phyloP scores from a whole-genome alignment of 805 yeast genomes.

The Yarrowia alimentaria region DNA sequence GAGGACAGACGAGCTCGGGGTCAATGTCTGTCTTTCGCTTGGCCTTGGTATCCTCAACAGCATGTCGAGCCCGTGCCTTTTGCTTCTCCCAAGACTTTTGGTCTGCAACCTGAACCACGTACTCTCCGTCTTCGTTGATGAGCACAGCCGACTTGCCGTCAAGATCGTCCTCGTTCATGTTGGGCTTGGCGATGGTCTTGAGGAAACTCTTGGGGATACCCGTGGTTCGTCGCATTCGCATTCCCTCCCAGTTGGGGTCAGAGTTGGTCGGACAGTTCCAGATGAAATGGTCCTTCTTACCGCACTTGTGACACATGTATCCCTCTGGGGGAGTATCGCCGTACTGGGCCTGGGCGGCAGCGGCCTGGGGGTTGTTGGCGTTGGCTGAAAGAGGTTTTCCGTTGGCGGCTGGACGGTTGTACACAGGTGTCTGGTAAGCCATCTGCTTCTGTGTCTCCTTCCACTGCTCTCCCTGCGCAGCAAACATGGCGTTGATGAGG shows the following conservation, averaged over 20 bases:
- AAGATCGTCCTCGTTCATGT: slow-evolving; percentile 49
- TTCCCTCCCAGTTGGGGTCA: slow-evolving; percentile 93
- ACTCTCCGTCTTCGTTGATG: slow-evolving; percentile 93
- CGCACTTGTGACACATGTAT: slow-evolving; percentile 94
- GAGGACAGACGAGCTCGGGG: slow-evolving; percentile 65
- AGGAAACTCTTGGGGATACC: slow-evolving; percentile 96
- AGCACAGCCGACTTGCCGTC: slow-evolving; percentile 56
- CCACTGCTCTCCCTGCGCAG: slow-evolving; percentile 93
- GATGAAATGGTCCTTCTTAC: slow-evolving; percentile 93
- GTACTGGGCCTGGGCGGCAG: slow-evolving; percentile 53
- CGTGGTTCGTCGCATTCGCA: slow-evolving; percentile 84
- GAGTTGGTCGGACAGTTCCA: slow-evolving; percentile 91
- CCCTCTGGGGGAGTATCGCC: slow-evolving; percentile 75
- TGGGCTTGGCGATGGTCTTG: slow-evolving; percentile 79
- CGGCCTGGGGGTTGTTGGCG: slow-evolving; percentile 36
- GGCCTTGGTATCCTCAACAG: slow-evolving; percentile 35
- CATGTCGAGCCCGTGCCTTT: slow-evolving; percentile 46
- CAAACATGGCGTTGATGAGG: slow-evolving; percentile 84
- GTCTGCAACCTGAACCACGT: slow-evolving; percentile 95
- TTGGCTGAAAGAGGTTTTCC: slow-evolving; percentile 38
- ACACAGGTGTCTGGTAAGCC: slow-evolving; percentile 80
- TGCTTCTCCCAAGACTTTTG: slow-evolving; percentile 88
- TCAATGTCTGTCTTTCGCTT: slow-evolving; percentile 55
- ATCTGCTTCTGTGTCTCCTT: slow-evolving; percentile 87
- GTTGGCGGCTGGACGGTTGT: slow-evolving; percentile 38